Evolutionary conservation across 768 basidiomycete genomes (phyloP).

Genomic region (Boletus sensibilis): DNA sequence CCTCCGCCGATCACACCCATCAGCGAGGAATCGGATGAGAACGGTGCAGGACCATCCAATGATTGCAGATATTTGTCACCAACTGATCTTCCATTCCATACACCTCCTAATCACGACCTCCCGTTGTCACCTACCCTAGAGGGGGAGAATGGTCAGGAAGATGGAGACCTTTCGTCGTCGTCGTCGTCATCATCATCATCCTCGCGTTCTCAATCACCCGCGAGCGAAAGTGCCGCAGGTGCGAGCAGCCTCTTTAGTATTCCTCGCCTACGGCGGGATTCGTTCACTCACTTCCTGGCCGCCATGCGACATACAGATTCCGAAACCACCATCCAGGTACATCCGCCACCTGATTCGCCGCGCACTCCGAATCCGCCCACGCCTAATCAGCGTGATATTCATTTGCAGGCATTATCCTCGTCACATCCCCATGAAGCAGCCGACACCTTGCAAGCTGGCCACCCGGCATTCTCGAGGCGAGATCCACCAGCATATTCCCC

Average conservation of each 20-base stretch:
- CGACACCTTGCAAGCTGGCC: conserved; percentile 30
- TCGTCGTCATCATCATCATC: conserved; percentile 28
- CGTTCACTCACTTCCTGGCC: conserved; percentile 66
- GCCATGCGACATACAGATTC: conserved; percentile 60
- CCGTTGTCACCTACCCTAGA: conserved; percentile 39
- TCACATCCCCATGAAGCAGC: conserved; percentile 13
- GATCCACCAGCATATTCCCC: conserved; percentile 89
- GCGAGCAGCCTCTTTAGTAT: conserved; percentile 79
- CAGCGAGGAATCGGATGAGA: conserved; percentile 57
- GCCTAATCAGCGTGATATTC: conserved; percentile 81
- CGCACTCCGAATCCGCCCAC: conserved; percentile 79
- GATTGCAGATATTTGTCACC: conserved; percentile 57
- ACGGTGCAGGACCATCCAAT: conserved; percentile 50
- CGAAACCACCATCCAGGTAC: conserved; percentile 67
- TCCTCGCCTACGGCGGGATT: conserved; percentile 63
- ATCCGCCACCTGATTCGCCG: conserved; percentile 79
- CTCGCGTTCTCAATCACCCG: conserved; percentile 61
- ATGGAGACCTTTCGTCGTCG: conserved; percentile 28
- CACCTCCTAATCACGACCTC: conserved; percentile 47
- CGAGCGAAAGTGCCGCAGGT: conserved; percentile 60
- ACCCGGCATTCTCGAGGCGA: conserved; percentile 45
- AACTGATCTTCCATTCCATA: conserved; percentile 62
- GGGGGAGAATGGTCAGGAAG: conserved; percentile 23
- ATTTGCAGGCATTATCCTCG: conserved; percentile 57
- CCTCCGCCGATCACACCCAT: conserved; percentile 78